These are phyloP conservation scores for Candida oleophila DNA, from an alignment of 805 yeast species.

Conservation along the genomic window DNA sequence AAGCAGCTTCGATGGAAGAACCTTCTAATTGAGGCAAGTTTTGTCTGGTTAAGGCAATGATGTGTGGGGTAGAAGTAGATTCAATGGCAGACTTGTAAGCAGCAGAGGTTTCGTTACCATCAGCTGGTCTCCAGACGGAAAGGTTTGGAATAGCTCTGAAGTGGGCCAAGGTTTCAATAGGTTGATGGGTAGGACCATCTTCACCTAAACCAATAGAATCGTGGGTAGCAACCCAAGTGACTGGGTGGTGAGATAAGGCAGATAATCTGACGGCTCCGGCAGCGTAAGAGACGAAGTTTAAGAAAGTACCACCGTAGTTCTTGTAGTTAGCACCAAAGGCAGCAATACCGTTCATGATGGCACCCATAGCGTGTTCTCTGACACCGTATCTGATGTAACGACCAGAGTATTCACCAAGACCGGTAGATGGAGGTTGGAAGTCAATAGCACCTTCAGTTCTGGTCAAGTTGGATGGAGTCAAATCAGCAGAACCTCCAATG, in stretches of 20 bases:
- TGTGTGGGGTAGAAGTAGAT: slow-evolving; percentile 64
- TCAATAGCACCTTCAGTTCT: slow-evolving; percentile 80
- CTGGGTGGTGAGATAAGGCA: slow-evolving; percentile 80
- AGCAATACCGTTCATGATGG: slow-evolving; percentile 94
- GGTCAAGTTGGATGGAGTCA: slow-evolving; percentile 95
- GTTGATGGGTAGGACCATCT: slow-evolving; percentile 94
- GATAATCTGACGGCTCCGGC: slow-evolving; percentile 86
- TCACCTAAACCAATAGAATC: slow-evolving; percentile 91
- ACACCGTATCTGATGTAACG: slow-evolving; percentile 97
- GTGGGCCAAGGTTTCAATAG: slow-evolving; percentile 85
- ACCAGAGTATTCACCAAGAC: slow-evolving; percentile 84
- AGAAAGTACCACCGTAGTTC: slow-evolving; percentile 96
- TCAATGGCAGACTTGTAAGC: slow-evolving; percentile 69
- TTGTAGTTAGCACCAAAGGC: slow-evolving; percentile 86
- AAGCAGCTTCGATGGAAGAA: slow-evolving; percentile 85
- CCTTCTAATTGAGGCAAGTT: slow-evolving; percentile 92
- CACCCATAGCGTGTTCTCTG: slow-evolving; percentile 99
- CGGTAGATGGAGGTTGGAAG: slow-evolving; percentile 85
- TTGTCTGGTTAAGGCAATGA: slow-evolving; percentile 81
- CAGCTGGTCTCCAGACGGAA: slow-evolving; percentile 91
- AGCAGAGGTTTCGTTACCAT: slow-evolving; percentile 86
- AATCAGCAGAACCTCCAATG: slow-evolving; percentile 97
- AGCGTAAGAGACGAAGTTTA: slow-evolving; percentile 84
- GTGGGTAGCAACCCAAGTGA: slow-evolving; percentile 86
- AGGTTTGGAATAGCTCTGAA: slow-evolving; percentile 82